These are phyloP conservation scores for Candida tibetensis DNA, from an alignment of 805 yeast species.

Conservation along the genomic window DNA sequence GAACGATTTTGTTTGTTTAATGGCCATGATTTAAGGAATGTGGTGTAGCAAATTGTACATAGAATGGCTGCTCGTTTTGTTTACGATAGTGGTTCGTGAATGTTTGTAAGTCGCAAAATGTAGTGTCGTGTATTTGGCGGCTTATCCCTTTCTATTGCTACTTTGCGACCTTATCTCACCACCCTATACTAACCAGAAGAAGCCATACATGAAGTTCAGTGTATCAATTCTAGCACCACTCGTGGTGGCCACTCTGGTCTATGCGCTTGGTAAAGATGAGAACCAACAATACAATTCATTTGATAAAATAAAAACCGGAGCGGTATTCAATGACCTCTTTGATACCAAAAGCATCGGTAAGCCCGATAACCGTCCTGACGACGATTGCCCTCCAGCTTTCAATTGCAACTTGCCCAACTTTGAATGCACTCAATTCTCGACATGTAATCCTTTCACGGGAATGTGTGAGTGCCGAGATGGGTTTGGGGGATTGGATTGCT, in stretches of 20 bases:
- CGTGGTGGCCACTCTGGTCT: background rate
- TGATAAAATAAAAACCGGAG: slow-evolving; percentile 1
- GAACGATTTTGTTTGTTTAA: slow-evolving; percentile 13
- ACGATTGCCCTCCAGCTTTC: slow-evolving; percentile 85
- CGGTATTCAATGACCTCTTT: slow-evolving; percentile 1
- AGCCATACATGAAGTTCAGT: background rate
- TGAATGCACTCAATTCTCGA: slow-evolving; percentile 84
- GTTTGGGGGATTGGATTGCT: slow-evolving; percentile 91
- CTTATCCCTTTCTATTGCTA: no score
- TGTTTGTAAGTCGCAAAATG: no score
- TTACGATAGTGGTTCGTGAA: no score
- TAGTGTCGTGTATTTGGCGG: no score
- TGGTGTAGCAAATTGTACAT: slow-evolving; percentile 1
- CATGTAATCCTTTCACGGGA: slow-evolving; percentile 86
- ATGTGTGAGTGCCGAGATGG: slow-evolving; percentile 91
- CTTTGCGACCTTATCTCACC: no score
- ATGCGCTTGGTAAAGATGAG: background rate
- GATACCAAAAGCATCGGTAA: background rate
- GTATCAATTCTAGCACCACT: background rate
- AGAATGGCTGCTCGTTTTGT: slow-evolving; percentile 1
- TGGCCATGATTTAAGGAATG: slow-evolving; percentile 5
- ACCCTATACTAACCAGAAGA: no score
- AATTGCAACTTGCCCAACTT: slow-evolving; percentile 91
- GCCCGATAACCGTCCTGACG: slow-evolving; percentile 13
- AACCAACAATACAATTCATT: background rate